Percentiles rank a stretch among this genome's conserved stretches.
Evolutionary conservation across 495 filamentous ascomycete genomes (phyloP).

Genomic region (Penicillium ochrochloron): DNA sequence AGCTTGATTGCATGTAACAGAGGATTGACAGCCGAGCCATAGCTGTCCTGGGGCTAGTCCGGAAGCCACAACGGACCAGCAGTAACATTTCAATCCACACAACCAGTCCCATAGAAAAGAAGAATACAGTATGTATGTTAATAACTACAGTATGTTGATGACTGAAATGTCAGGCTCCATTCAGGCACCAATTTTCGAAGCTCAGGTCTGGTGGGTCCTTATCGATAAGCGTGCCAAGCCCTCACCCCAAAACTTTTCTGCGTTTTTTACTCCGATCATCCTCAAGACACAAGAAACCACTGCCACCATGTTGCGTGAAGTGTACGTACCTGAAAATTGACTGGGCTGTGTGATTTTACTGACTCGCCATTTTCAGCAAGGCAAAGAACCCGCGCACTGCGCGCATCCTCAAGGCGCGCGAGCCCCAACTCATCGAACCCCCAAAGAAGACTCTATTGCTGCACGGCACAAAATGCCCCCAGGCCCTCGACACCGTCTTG

Average conservation of each 20-base stretch:
- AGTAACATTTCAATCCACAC: neutral
- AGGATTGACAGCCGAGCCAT: too few relatives aligned
- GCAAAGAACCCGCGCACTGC: slow-evolving; percentile 93
- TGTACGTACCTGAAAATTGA: slow-evolving; percentile 33
- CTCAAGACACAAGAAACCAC: slow-evolving; percentile 18
- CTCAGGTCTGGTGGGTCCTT: slow-evolving; percentile 17
- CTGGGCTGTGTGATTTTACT: neutral
- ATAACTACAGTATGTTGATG: neutral
- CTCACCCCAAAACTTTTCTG: slow-evolving; percentile 40
- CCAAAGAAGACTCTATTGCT: slow-evolving; percentile 86
- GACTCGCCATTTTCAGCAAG: slow-evolving; percentile 59
- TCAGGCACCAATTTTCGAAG: neutral
- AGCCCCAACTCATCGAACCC: slow-evolving; percentile 86
- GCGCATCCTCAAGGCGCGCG: slow-evolving; percentile 86
- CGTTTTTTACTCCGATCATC: slow-evolving; percentile 33
- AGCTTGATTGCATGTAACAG: too few relatives aligned
- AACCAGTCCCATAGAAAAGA: neutral
- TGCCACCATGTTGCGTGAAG: slow-evolving; percentile 43
- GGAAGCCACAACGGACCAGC: neutral
- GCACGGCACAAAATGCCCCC: slow-evolving; percentile 78
- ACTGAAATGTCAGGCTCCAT: neutral
- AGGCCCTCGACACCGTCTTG: slow-evolving; percentile 76
- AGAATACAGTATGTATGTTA: neutral
- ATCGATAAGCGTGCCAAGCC: slow-evolving; percentile 41
- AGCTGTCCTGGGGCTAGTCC: too few relatives aligned